Conservation (phyloP, 1,284 basidiomycete genomes). For the Ustilago curta region DNA sequence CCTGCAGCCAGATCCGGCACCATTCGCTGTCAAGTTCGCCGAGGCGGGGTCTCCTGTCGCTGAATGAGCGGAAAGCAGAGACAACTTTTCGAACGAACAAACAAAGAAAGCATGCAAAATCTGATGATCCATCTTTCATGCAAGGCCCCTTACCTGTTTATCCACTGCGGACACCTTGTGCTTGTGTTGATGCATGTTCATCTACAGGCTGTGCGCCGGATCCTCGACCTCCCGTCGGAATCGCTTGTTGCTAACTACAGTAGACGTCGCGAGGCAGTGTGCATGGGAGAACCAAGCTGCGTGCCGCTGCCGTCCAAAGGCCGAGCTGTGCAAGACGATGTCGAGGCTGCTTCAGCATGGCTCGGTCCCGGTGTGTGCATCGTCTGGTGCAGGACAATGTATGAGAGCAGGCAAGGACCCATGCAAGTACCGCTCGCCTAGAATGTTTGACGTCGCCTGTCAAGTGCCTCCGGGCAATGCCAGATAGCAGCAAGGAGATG, state of each 20-base stretch:
- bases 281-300: not conserved
- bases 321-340: not conserved
- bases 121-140: not conserved
- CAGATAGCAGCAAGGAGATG: conserved; percentile 1
- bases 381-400: not conserved
- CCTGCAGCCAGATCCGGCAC: too few species aligned
- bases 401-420: too few species aligned
- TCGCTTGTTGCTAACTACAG: too few species aligned
- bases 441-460: conserved; percentile 8
- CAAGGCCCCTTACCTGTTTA: not conserved
- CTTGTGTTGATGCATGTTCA: not conserved
- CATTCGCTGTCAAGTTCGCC: too few species aligned
- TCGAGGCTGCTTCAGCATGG: not conserved
- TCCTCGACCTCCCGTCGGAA: not conserved
- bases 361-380: not conserved
- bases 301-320: not conserved
- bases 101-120: too few species aligned
- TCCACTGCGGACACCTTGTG: not conserved
- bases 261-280: not conserved
- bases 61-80: too few species aligned
- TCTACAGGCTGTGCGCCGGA: not conserved
- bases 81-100: too few species aligned
- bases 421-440: not conserved
- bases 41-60: too few species aligned
- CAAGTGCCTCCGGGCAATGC: conserved; percentile 15